These are phyloP conservation scores for Salvia sclarea DNA, from an alignment of 305 asterid genomes.

Conservation along the genomic window DNA sequence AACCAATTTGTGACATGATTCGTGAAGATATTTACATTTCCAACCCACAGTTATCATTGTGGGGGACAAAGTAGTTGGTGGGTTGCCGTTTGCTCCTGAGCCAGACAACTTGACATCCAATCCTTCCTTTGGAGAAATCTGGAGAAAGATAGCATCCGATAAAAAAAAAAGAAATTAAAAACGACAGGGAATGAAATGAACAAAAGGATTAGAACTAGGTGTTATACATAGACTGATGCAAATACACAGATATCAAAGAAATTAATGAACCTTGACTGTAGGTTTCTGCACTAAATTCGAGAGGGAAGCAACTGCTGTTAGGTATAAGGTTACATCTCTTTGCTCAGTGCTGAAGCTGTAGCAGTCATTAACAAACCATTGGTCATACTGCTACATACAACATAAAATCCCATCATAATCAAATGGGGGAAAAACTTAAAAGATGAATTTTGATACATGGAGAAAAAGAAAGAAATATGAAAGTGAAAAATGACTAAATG, in stretches of 20 bases:
- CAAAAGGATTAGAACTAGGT: background rate
- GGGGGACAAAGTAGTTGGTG: conserved; percentile 92
- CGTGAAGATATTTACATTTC: conserved; percentile 61
- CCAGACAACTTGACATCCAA: conserved; percentile 69
- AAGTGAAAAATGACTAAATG: conserved; percentile 3
- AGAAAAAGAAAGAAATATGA: background rate
- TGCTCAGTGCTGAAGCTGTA: conserved; percentile 82
- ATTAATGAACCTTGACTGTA: conserved; percentile 50
- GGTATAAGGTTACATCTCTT: conserved; percentile 69
- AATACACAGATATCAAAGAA: conserved; percentile 23
- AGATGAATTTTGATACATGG: conserved; percentile 1
- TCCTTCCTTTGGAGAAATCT: conserved; percentile 81
- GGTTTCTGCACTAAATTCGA: conserved; percentile 76
- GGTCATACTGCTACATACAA: conserved; percentile 26
- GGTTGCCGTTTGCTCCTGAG: conserved; percentile 73
- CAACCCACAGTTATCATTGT: conserved; percentile 61
- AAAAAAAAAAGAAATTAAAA: background rate
- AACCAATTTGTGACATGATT: background rate
- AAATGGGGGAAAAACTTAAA: conserved; percentile 6
- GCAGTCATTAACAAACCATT: conserved; percentile 34
- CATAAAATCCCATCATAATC: conserved; percentile 23
- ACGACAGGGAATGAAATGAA: background rate
- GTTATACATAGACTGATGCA: background rate
- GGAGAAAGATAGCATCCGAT: conserved; percentile 22
- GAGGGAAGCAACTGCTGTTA: conserved; percentile 75